Evolutionary conservation across 1,284 basidiomycete species (phyloP), one percentile per base, ranked within the genome.

Genomic region (Ganoderma resinaceum): DNA sequence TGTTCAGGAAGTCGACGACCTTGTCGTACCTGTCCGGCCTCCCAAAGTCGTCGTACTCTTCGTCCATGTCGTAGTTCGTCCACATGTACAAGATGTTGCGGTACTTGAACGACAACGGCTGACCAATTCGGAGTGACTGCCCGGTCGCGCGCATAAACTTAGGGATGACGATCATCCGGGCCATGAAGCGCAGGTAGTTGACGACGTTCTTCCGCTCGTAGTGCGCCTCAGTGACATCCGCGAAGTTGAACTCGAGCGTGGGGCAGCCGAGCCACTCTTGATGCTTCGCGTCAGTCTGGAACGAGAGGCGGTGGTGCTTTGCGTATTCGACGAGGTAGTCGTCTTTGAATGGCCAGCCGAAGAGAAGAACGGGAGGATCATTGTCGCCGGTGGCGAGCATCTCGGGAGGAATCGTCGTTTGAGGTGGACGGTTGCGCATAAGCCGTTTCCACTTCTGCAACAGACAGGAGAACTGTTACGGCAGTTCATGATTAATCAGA

Each of bases 381-480:
- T 57, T 59, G 0, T 12, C 23, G 43, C 57, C 33, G 2, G 9
- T 35, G 20, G 11, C 12, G 31, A 65, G 55, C n/a, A 46, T 26
- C 2, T 46, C n/a, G 16, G 55, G 38, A n/a, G 55, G 14, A 29
- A 65, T 65, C 29, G 3, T 37, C 2, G 29, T 35, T 12, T 8
- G 4, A 23, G 63, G 55, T 46, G 3, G 14, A 1, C 40, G 16
- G 33, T 65, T 65, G 9, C 8, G 14, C 16, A 60, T 60, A n/a
- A 65, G 63, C n/a, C 53, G 43, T 16, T 35, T 29, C 63, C 63
- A 65, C n/a, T 59, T 65, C 63, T 65, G 23, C 31, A 23, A 3
- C n/a, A 23, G 43, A 7, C n/a, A 43, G 42, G 1, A 43, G n/a
- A n/a, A n/a, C n/a, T n/a, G 18, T n/a, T n/a, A 20, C 1, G 43